These are phyloP conservation scores for Coniochaeta hoffmannii DNA, from an alignment of 2,329 filamentous ascomycete genomes.

Conservation along the genomic window DNA sequence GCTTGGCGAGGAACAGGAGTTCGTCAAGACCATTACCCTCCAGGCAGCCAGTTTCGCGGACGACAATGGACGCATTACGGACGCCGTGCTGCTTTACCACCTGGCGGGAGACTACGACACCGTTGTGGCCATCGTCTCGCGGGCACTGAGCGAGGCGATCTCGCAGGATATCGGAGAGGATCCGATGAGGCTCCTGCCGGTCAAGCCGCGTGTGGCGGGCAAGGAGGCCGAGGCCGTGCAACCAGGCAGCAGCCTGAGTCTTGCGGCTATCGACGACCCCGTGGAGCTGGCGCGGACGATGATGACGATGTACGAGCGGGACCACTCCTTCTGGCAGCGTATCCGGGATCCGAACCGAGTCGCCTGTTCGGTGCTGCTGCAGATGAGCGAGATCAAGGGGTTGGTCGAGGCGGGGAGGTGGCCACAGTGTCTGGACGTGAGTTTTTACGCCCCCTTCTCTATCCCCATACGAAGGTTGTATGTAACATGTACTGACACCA, in stretches of 20 bases:
- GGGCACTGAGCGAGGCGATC: slow-evolving; percentile 82
- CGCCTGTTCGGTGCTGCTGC: slow-evolving; percentile 48
- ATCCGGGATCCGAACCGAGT: slow-evolving; percentile 50
- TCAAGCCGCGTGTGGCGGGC: slow-evolving; percentile 59
- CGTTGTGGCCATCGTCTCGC: slow-evolving; percentile 84
- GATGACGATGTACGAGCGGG: slow-evolving; percentile 56
- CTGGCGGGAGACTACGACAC: slow-evolving; percentile 92
- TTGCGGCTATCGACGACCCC: slow-evolving; percentile 53
- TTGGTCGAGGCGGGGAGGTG: slow-evolving; percentile 47
- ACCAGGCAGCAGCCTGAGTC: slow-evolving; percentile 49
- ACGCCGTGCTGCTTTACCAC: slow-evolving; percentile 91
- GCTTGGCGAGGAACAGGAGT: slow-evolving; percentile 67
- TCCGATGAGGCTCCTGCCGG: slow-evolving; percentile 67
- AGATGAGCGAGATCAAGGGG: slow-evolving; percentile 55
- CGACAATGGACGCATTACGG: slow-evolving; percentile 86
- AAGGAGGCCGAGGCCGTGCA: slow-evolving; percentile 23
- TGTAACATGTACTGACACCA: slow-evolving; percentile 5
- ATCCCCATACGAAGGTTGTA: not conserved
- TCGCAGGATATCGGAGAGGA: slow-evolving; percentile 80
- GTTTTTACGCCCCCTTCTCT: slow-evolving; percentile 21
- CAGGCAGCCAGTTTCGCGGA: slow-evolving; percentile 90
- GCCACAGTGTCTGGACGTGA: slow-evolving; percentile 52
- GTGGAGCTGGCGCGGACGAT: slow-evolving; percentile 52
- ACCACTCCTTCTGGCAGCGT: slow-evolving; percentile 52
- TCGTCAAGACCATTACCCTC: slow-evolving; percentile 84